Conservation (phyloP, 192 early-diverging fungal species). For the Linnemannia exigua region DNA sequence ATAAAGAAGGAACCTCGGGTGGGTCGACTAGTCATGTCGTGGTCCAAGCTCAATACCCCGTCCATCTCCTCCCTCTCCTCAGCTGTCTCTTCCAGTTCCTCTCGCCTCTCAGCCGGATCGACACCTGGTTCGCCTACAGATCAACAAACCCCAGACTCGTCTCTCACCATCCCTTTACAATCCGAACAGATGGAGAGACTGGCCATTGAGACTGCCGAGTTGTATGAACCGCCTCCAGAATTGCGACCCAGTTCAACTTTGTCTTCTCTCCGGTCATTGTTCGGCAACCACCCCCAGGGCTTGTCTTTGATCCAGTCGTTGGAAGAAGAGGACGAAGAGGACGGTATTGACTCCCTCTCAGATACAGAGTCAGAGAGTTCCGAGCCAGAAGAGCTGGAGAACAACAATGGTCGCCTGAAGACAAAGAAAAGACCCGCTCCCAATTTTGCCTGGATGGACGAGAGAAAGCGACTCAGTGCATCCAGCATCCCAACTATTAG, state of each 20-base stretch:
- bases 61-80: constrained; percentile 12
- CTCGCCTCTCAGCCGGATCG: background rate
- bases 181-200: background rate
- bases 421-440: constrained; percentile 34
- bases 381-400: background rate
- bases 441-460: constrained; percentile 47
- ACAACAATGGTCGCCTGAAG: background rate
- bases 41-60: constrained; percentile 26
- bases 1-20: constrained; percentile 9
- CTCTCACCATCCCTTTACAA: background rate
- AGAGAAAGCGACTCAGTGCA: constrained; percentile 42
- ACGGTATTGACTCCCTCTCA: constrained; percentile 43
- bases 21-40: constrained; percentile 40
- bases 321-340: constrained; percentile 40
- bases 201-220: background rate
- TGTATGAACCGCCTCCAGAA: background rate
- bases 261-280: constrained; percentile 44
- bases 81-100: background rate
- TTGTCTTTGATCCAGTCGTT: constrained; percentile 43
- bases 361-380: constrained; percentile 46
- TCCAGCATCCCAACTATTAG: constrained; percentile 45
- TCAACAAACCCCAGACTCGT: background rate
- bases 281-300: constrained; percentile 53
- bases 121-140: constrained; percentile 15
- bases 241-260: constrained; percentile 44